Evolutionary conservation across 2,329 filamentous ascomycete species (phyloP).

Genomic region (Periglandula ipomoeae): DNA sequence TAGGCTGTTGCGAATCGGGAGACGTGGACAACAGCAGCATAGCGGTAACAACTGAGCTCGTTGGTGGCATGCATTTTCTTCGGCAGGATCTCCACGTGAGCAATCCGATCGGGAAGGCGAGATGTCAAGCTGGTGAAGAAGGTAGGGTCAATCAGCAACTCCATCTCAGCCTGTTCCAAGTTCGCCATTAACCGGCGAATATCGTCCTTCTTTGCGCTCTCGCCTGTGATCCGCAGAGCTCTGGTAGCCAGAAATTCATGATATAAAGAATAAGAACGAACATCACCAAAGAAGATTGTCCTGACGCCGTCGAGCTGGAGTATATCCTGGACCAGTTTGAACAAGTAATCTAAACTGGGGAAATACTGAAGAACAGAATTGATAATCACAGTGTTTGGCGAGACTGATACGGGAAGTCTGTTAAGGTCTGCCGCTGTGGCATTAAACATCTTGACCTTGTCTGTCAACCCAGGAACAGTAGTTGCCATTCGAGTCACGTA

Average conservation of each 20-base stretch:
- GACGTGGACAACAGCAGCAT: constrained; percentile 14
- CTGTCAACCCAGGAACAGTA: constrained; percentile 5
- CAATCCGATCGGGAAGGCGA: constrained; percentile 9
- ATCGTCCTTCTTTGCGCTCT: not conserved
- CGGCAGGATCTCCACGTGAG: constrained; percentile 16
- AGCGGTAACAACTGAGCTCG: constrained; percentile 17
- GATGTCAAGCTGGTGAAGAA: constrained; percentile 14
- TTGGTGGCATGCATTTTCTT: constrained; percentile 17
- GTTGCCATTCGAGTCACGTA: constrained; percentile 13
- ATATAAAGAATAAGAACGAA: constrained; percentile 13
- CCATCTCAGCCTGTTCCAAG: constrained; percentile 9
- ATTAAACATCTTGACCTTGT: constrained; percentile 5
- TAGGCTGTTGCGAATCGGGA: not conserved
- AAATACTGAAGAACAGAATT: constrained; percentile 22
- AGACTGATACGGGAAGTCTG: not conserved
- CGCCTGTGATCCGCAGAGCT: not conserved
- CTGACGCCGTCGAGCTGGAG: not conserved
- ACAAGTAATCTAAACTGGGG: constrained; percentile 16
- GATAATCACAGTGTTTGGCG: constrained; percentile 14
- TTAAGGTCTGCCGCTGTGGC: constrained; percentile 1
- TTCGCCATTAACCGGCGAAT: too few relatives aligned
- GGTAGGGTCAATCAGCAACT: constrained; percentile 16
- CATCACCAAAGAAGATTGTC: constrained; percentile 14
- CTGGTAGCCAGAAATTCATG: constrained; percentile 7
- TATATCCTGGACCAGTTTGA: constrained; percentile 8